Evolutionary conservation across 2,329 filamentous ascomycete genomes (phyloP).

Genomic region (Colletotrichum camelliae): DNA sequence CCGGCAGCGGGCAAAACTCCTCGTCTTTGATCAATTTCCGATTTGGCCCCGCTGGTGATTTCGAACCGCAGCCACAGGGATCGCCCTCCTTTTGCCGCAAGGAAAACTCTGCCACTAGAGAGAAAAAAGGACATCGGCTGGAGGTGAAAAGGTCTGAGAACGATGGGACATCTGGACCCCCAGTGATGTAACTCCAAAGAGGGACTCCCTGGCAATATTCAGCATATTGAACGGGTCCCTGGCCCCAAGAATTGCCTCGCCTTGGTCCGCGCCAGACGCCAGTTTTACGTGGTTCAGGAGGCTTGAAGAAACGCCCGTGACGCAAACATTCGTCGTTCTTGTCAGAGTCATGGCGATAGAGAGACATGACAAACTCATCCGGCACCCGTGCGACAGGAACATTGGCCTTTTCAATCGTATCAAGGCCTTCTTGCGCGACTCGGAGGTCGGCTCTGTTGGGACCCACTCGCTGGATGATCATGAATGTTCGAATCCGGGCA

Average conservation of each 20-base stretch:
- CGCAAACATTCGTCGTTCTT: neutral
- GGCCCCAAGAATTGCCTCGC: neutral
- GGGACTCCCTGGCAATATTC: neutral
- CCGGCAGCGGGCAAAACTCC: neutral
- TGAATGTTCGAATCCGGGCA: neutral
- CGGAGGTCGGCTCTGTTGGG: neutral
- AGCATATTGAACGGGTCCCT: neutral
- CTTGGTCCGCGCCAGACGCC: neutral
- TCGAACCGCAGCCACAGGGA: neutral
- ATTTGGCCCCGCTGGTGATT: constrained; percentile 1
- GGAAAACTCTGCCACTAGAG: neutral
- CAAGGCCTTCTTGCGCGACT: neutral
- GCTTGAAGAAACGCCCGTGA: neutral
- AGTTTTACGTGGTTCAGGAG: neutral
- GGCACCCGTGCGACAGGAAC: neutral
- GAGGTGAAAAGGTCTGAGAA: neutral
- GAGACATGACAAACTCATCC: neutral
- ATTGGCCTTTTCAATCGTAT: neutral
- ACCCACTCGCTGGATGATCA: neutral
- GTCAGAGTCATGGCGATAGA: neutral
- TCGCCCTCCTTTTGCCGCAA: neutral
- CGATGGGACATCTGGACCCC: neutral
- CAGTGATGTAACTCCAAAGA: constrained; percentile 1
- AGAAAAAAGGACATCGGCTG: neutral
- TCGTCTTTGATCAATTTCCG: constrained; percentile 8